phyloP scores from a whole-genome alignment of 768 basidiomycete species.

The Auricularia auricula-judae region DNA sequence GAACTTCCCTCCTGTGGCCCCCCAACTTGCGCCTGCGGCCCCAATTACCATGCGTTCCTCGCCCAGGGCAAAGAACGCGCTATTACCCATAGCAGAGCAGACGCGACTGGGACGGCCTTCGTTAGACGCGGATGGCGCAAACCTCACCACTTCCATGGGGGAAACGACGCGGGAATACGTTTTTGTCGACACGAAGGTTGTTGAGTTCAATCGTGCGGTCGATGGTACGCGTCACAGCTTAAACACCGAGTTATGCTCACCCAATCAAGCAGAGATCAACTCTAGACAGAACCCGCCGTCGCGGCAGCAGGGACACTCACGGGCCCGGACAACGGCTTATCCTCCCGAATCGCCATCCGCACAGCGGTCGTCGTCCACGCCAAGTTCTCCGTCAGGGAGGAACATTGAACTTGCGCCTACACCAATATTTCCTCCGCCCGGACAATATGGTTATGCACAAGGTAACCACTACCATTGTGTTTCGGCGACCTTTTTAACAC shows the following conservation, averaged over 20 bases:
- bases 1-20: not conserved
- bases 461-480: not conserved
- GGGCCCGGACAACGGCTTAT: conserved; percentile 6
- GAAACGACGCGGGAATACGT: conserved; percentile 79
- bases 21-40: not conserved
- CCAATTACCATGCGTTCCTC: not conserved
- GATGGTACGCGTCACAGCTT: conserved; percentile 51
- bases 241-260: not conserved
- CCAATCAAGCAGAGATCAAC: not conserved
- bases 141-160: conserved; percentile 11
- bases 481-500: conserved; percentile 41
- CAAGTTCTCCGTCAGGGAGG: conserved; percentile 20
- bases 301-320: not conserved
- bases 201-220: conserved; percentile 85
- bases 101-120: conserved; percentile 4
- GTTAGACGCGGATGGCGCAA: conserved; percentile 5
- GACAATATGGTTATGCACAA: not conserved
- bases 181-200: conserved; percentile 77
- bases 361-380: conserved; percentile 37
- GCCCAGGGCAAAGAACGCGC: not conserved
- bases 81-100: conserved; percentile 5
- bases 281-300: not conserved
- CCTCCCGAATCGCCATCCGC: conserved; percentile 45
- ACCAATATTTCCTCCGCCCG: not conserved
- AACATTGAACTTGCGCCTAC: not conserved